Conservation (phyloP, 208 protist genomes). For the Trypanosoma rangeli region DNA sequence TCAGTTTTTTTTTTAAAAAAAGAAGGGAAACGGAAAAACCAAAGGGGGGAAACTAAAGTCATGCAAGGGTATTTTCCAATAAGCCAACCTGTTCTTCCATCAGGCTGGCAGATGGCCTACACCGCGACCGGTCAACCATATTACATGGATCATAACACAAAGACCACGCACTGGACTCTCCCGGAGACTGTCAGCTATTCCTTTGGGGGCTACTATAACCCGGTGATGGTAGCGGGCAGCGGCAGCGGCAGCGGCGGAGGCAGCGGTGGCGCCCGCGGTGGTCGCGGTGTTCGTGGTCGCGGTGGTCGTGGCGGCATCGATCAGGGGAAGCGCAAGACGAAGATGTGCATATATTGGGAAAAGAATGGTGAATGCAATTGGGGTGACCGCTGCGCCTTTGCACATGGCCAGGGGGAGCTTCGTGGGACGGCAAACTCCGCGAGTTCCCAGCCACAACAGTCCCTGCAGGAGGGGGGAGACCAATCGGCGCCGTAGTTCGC, state of each 20-base stretch:
- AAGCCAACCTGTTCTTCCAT: slow-evolving; percentile 55
- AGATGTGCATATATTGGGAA: slow-evolving; percentile 89
- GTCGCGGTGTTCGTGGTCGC: slow-evolving; percentile 42
- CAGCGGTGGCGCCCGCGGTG: slow-evolving; percentile 1
- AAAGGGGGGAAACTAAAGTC: slow-evolving; percentile 14
- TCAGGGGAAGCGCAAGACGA: slow-evolving; percentile 75
- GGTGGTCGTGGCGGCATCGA: slow-evolving; percentile 66
- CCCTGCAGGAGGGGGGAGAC: not conserved
- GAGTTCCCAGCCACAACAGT: slow-evolving; percentile 8
- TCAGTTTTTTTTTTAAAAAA: too few species aligned
- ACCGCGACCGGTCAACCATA: slow-evolving; percentile 69
- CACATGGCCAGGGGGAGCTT: slow-evolving; percentile 73
- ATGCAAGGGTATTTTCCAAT: slow-evolving; percentile 65
- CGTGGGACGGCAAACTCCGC: slow-evolving; percentile 22
- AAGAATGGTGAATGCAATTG: slow-evolving; percentile 81
- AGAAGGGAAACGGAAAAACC: slow-evolving; percentile 1
- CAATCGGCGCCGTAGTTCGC: slow-evolving; percentile 17
- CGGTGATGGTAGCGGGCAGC: slow-evolving; percentile 20
- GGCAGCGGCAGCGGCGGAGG: slow-evolving; percentile 30
- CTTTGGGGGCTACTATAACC: slow-evolving; percentile 28
- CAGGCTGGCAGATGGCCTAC: slow-evolving; percentile 79
- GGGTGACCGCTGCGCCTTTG: slow-evolving; percentile 84
- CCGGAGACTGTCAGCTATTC: slow-evolving; percentile 42
- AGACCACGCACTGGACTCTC: slow-evolving; percentile 81
- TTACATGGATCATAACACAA: slow-evolving; percentile 88